Base-by-base conservation (phyloP, 2,329 filamentous ascomycete genomes). In the Pyrenophora teres region DNA sequence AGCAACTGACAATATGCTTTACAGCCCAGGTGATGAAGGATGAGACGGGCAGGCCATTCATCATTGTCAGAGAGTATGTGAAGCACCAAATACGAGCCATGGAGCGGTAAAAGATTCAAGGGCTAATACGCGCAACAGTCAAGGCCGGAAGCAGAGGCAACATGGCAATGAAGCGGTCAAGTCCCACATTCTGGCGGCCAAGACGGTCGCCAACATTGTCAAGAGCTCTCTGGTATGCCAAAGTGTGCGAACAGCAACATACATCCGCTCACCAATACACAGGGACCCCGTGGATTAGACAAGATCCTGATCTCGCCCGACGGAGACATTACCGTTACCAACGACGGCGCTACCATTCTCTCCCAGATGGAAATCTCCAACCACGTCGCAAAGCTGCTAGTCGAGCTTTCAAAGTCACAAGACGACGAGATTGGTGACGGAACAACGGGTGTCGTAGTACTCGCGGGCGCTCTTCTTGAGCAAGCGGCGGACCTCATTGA, bases 241-340 rank as follows among this genome's bases (percentile, higher is more conserved):
- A 3, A 30, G 6, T 8, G 21, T 15, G 5, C 6, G 13, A 31
- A 25, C 18, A 0, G 9, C 6, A 39, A 13, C 6, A 23, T 13
- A 2, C 35, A 44, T 5, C 12, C 32, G 37, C 57, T 68, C 23
- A 68, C 55, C 18, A 25, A 47, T 23, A 30, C 42, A 18, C 60
- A 84, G 82, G 94, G 94, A 43, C 94, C 94, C 47, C 89, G 94
- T 65, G 94, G 94, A 59, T 87, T 99, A 71, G 94, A 99, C 82
- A 99, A 99, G 82, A 99, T 99, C 73, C 85, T 99, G 67, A 99
- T 99, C 69, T 99, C 94, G 44, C 90, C 94, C 56, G 94, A 99
- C 74, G 94, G 94, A 75, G 94, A 99, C 77, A 99, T 99, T 75
- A 99, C 94, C 57, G 92, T 99, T 57, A 99, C 94, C 64, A 99